Base-by-base conservation (phyloP, 352 stramenopile species). In the Thalassiosira exigua region DNA sequence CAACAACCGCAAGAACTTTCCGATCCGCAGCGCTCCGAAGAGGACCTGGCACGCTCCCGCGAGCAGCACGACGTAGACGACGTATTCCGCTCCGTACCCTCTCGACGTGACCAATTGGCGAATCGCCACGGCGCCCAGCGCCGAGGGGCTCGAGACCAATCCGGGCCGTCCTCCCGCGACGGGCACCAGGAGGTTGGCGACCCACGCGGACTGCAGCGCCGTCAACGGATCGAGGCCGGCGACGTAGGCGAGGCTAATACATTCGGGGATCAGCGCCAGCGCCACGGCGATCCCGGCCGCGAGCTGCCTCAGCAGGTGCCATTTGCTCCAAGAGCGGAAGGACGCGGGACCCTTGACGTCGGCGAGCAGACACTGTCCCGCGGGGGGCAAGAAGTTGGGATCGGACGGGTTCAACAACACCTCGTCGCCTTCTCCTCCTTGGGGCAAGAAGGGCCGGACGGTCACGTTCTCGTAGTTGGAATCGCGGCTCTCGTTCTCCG, bases 1-100 rank as follows among this genome's bases (percentile, higher is more conserved):
- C 53, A 98, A 94, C 81, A 96, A 90, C 7, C 90, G 87, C 22
- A 97, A 93, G 30, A 97, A 84, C 39, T 86, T 90, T 22, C 93
- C 95, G 5, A 97, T 39, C 1, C 71, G 66, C 30, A 86, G 44
- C 46, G 78, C 52, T 1, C 86, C 2, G 80, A 75, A 74, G 32
- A 88, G 85, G 54, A 96, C 91, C 1, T 95, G 92, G 19, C 97
- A 82, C 11, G 96, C 89, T 14, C 96, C 96, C 7, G 94, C 79
- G 30, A 90, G 75, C 21, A 71, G 69, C 22, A 90, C 75, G 17
- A 69, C 71, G 27, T 79, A 86, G 17, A 64, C 65, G 39, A 87
- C 61, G 53, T 79, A 85, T 32, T 82, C 76, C 27, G 81, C 54
- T 41, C 50, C 68, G n/a, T 27, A 39, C 11, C 11, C 17, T 11